Evolutionary conservation across 495 filamentous ascomycete species (phyloP).

Genomic region (Daldinia decipiens): DNA sequence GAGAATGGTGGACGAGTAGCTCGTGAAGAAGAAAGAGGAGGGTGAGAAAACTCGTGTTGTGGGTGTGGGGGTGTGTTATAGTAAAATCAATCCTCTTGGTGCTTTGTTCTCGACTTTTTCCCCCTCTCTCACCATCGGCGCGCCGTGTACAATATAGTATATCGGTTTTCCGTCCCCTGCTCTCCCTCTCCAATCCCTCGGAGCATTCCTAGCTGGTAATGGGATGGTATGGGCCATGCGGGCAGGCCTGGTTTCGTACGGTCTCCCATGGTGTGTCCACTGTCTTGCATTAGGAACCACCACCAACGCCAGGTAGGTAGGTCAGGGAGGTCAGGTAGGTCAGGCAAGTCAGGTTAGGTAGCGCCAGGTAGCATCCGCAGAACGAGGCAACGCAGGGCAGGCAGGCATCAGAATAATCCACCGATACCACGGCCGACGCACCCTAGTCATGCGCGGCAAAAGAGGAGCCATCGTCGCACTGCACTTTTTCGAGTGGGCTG

Average conservation of each 20-base stretch:
- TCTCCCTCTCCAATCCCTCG: constrained; percentile 34
- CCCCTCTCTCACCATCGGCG: constrained; percentile 28
- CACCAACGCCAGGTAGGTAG: constrained; percentile 18
- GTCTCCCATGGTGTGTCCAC: constrained; percentile 41
- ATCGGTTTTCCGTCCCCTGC: constrained; percentile 2
- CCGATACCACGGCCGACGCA: constrained; percentile 44
- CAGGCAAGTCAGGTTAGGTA: constrained; percentile 9
- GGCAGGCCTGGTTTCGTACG: constrained; percentile 32
- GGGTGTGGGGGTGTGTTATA: constrained; percentile 59
- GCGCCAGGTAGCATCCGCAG: constrained; percentile 39
- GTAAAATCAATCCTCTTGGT: constrained; percentile 41
- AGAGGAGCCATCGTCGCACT: constrained; percentile 34
- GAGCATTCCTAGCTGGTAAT: constrained; percentile 42
- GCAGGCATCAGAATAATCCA: constrained; percentile 41
- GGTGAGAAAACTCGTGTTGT: constrained; percentile 59
- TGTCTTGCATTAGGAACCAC: constrained; percentile 46
- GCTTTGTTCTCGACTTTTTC: constrained; percentile 10
- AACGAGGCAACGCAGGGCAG: constrained; percentile 31
- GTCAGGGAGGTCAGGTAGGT: constrained; percentile 3
- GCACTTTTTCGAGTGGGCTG: constrained; percentile 48
- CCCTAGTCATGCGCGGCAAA: constrained; percentile 49
- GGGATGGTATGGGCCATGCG: constrained; percentile 28
- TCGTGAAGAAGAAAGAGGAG: constrained; percentile 61
- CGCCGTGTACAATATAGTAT: constrained; percentile 7
- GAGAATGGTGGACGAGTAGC: constrained; percentile 57